phyloP scores from a whole-genome alignment of 2,329 filamentous ascomycete species.

The Paramyrothecium roridum region DNA sequence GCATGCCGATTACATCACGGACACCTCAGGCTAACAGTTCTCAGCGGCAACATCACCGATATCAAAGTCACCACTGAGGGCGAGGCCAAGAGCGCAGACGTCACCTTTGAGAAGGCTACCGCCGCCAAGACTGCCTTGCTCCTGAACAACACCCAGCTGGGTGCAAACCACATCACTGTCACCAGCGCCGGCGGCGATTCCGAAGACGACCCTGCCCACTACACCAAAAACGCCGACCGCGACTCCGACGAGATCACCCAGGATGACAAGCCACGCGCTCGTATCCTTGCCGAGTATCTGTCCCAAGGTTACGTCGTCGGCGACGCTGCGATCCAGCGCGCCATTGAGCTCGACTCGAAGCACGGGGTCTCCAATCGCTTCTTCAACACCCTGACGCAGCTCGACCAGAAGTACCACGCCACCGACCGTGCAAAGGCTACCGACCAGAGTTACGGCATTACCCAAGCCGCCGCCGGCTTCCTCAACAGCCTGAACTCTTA shows the following conservation, averaged over 20 bases:
- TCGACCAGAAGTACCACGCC: constrained; percentile 85
- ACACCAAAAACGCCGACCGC: constrained; percentile 52
- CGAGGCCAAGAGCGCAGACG: constrained; percentile 77
- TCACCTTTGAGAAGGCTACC: constrained; percentile 95
- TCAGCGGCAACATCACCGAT: constrained; percentile 83
- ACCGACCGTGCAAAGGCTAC: constrained; percentile 80
- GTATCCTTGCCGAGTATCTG: constrained; percentile 94
- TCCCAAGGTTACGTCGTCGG: constrained; percentile 89
- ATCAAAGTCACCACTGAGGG: constrained; percentile 71
- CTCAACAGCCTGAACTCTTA: constrained; percentile 73
- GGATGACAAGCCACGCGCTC: constrained; percentile 93
- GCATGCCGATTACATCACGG: neutral
- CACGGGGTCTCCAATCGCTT: constrained; percentile 84
- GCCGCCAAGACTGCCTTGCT: constrained; percentile 96
- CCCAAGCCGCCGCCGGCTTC: constrained; percentile 64
- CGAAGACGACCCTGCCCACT: constrained; percentile 57
- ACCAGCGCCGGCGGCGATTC: constrained; percentile 64
- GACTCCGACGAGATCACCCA: constrained; percentile 74
- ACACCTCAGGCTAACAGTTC: constrained; percentile 12
- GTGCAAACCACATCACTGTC: constrained; percentile 77
- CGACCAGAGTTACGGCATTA: constrained; percentile 81
- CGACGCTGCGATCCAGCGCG: constrained; percentile 70
- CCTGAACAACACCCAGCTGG: constrained; percentile 94
- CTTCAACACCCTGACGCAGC: constrained; percentile 68
- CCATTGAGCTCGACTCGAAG: constrained; percentile 84